A percentile compares a stretch with the other conserved stretches of the same genome.
These are phyloP conservation scores for Daldinia caldariorum DNA, from an alignment of 495 filamentous ascomycete species.

Conservation along the genomic window DNA sequence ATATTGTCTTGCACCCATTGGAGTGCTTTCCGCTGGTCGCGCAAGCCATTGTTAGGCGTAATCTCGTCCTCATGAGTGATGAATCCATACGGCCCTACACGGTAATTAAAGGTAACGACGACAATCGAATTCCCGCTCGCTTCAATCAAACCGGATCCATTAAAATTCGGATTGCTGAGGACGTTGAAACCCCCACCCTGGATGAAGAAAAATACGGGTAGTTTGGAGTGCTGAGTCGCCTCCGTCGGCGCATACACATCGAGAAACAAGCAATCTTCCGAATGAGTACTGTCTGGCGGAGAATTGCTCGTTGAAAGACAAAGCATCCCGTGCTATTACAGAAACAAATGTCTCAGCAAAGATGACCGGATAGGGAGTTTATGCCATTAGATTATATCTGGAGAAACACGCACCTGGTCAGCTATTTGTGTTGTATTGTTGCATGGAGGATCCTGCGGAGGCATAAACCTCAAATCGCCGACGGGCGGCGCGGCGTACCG, in stretches of 20 bases:
- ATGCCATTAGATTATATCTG: neutral
- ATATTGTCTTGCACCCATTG: conserved; percentile 80
- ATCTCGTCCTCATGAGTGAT: conserved; percentile 44
- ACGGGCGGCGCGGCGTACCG: conserved; percentile 70
- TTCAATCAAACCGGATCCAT: conserved; percentile 64
- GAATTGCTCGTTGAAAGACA: conserved; percentile 32
- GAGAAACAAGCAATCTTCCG: conserved; percentile 70
- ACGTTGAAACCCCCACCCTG: conserved; percentile 74
- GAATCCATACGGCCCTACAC: conserved; percentile 57
- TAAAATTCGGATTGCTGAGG: conserved; percentile 66
- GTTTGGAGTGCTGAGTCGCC: conserved; percentile 54
- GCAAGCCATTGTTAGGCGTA: conserved; percentile 67
- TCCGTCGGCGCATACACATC: conserved; percentile 71
- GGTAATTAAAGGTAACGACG: conserved; percentile 71
- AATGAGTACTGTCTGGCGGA: conserved; percentile 47
- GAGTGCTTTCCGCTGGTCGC: conserved; percentile 74
- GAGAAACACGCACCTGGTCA: conserved; percentile 29
- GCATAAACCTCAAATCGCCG: conserved; percentile 66
- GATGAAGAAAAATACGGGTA: conserved; percentile 74
- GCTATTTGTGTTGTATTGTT: conserved; percentile 33
- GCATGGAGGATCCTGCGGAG: conserved; percentile 62
- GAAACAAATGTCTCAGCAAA: conserved; percentile 14
- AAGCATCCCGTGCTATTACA: conserved; percentile 39
- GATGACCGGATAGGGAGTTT: neutral
- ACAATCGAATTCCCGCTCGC: conserved; percentile 68